Base-by-base conservation (phyloP, 2,329 filamentous ascomycete species). In the Triangularia setosa region DNA sequence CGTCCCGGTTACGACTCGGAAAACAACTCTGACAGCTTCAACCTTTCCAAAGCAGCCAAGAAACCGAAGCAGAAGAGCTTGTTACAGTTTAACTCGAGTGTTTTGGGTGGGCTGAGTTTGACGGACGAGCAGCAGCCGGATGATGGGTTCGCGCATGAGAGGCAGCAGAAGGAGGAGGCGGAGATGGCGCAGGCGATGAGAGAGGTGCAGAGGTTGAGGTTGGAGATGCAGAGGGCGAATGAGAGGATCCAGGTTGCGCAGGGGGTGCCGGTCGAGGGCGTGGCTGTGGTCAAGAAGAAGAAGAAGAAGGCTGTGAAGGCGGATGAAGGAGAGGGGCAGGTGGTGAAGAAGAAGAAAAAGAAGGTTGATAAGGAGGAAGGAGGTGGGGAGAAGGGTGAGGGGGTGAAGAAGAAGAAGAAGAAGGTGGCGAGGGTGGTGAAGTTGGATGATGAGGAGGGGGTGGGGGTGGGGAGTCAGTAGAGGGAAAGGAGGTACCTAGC, bases 171-270 rank as follows among this genome's bases (percentile, higher is more conserved):
- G 16, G 92, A 96, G 73, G 93, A 97, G 65, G 87, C 86, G 1
- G 93, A 97, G 77, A 96, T 97, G 92, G 87, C 87, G 54, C 87
- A 87, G 72, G 95, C 94, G 8, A 87, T 97, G 81, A 89, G 89
- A 75, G 91, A 97, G 75, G 91, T 99, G 2, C 94, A 98, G 79
- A 83, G 88, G 60, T 79, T 96, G 65, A 83, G 95, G 60, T 80
- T 97, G 63, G 92, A 97, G 77, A 97, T 98, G 93, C 91, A 93
- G 77, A 81, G 90, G 63, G 89, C 88, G 40, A 91, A 89, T 71
- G 91, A 93, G 77, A 81, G 90, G 62, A 88, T 93, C 40, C 84
- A 90, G 69, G 85, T 89, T 21, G 87, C 88, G 23, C 85, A 88
- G 71, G 88, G 88, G n/a, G 85, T 89, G 27, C 82, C 86, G 56